Percentiles rank a stretch among this genome's conserved stretches.
phyloP scores from a whole-genome alignment of 108 stramenopile genomes.

The Cyclotella sp. region DNA sequence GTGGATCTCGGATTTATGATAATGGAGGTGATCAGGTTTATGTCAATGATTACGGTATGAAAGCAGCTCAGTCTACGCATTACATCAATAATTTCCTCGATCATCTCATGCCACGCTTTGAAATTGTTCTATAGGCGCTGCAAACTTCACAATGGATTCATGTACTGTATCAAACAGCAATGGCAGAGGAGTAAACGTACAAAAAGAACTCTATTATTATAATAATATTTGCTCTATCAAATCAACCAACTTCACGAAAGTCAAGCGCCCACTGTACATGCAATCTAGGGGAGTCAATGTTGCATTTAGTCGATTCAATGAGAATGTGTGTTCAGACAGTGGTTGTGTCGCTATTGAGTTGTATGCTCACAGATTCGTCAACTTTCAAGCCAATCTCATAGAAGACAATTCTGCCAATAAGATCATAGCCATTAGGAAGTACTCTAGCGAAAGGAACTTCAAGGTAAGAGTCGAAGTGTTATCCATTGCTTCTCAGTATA shows the following conservation, averaged over 20 bases:
- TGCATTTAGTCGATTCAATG: slow-evolving; percentile 9
- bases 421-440: not conserved
- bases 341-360: not conserved
- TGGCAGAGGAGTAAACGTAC: not conserved
- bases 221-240: not conserved
- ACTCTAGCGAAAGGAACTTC: not conserved
- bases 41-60: not conserved
- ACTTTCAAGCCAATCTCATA: slow-evolving; percentile 12
- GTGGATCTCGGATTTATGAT: not conserved
- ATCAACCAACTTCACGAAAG: slow-evolving; percentile 7
- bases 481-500: no score
- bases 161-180: not conserved
- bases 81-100: no score
- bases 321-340: slow-evolving; percentile 10
- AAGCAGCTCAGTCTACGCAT: not conserved
- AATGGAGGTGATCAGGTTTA: slow-evolving; percentile 14
- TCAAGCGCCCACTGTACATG: slow-evolving; percentile 4
- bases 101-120: not conserved
- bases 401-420: slow-evolving; percentile 4
- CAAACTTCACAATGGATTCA: slow-evolving; percentile 2
- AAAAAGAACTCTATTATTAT: not conserved
- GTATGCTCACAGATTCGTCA: not conserved
- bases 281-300: not conserved
- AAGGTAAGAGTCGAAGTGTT: no score
- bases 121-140: not conserved